A percentile compares a stretch with the other conserved stretches of the same genome.
These are phyloP conservation scores for Calonectria henricotiae DNA, from an alignment of 2,329 filamentous ascomycete species.

Conservation along the genomic window DNA sequence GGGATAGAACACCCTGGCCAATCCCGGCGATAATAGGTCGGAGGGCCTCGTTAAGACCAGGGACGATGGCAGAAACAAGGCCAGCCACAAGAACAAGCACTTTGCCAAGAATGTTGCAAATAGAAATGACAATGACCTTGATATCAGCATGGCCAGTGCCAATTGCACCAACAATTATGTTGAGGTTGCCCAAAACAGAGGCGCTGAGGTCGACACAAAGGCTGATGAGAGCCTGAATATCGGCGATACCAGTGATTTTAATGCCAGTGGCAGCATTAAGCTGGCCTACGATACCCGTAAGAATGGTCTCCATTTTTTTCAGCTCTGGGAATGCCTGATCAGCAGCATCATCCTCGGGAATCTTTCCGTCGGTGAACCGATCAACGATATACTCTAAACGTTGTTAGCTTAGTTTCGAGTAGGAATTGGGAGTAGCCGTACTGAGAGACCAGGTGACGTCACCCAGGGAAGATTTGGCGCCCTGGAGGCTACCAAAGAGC, in stretches of 20 bases:
- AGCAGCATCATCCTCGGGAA: not conserved
- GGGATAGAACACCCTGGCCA: not conserved
- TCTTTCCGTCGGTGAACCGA: conserved; percentile 11
- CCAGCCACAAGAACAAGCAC: not conserved
- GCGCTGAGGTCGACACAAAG: conserved; percentile 2
- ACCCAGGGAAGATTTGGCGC: not conserved
- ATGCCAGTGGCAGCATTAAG: conserved; percentile 3
- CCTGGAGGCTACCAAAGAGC: not conserved
- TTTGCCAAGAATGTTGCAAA: conserved; percentile 21
- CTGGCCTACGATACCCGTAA: not conserved
- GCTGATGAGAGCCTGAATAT: not conserved
- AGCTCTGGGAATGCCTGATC: not conserved
- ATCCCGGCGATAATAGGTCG: not conserved
- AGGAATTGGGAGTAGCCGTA: not conserved
- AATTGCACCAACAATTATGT: not conserved
- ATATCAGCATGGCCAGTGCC: conserved; percentile 7
- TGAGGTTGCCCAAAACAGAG: conserved; percentile 3
- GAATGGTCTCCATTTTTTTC: conserved; percentile 6
- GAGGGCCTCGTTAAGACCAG: not conserved
- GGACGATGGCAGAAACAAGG: conserved; percentile 7
- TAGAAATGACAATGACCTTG: conserved; percentile 12
- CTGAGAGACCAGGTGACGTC: not conserved
- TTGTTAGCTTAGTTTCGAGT: not conserved
- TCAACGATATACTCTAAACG: not conserved
- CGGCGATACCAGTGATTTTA: not conserved